Base-by-base conservation (phyloP, 805 yeast genomes). In the Yarrowia deformans region DNA sequence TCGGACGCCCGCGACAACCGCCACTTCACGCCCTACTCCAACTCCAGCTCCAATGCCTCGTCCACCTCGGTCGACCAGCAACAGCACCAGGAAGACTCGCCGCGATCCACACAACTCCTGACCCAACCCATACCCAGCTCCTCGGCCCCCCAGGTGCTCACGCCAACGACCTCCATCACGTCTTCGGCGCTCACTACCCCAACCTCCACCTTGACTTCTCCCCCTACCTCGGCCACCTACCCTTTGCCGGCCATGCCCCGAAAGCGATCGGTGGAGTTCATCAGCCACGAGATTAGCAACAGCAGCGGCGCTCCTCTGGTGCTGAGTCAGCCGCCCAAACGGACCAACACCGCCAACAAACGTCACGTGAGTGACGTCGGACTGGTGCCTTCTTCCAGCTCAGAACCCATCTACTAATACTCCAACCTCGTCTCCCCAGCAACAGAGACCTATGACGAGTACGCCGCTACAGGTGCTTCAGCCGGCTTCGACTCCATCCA, bases 291-390 rank as follows among this genome's bases (percentile, higher is more conserved):
- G 19, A 56, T 56, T 18, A 29, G 37, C 19, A 56, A 56, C 48
- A 10, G 48, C 7, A 29, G 37, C 1, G 63, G 63, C 3, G 63
- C 37, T 7, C 63, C 63, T 10, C 29, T 56, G 29, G 63, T 56
- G 16, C 48, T 56, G n/a, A n/a, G 39, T 16, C 63, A 56, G 48
- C 63, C 63, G 13, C 63, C 54, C 4, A 60, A 43, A 12, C 67
- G 54, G 0, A 40, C 4, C 43, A n/a, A n/a, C n/a, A 5, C 1
- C 13, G 29, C n/a, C 34, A 16, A 42, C 43, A 54, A 54, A 7
- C 60, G 60, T 7, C 60, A 54, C n/a, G 60, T 54, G 6, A 18
- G 43, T n/a, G 60, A 54, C 8, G 60, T 8, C 5, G 60, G 60
- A 8, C 14, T 34, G 3, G 16, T 18, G 0, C 3, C 43, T 13